phyloP scores from a whole-genome alignment of 495 filamentous ascomycete species.

The Annulohypoxylon maeteangense region DNA sequence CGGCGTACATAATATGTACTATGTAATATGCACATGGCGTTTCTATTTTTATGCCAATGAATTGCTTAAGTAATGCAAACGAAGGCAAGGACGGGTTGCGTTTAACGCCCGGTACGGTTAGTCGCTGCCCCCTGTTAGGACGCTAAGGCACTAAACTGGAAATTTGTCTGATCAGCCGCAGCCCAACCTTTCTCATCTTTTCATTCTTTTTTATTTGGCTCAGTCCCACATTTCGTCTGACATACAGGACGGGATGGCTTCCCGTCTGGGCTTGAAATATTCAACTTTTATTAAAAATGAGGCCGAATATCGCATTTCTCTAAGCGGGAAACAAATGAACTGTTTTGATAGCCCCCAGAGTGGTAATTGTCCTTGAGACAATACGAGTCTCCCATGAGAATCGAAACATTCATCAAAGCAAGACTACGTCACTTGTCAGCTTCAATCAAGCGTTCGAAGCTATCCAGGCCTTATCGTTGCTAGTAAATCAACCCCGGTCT shows the following conservation, averaged over 20 bases:
- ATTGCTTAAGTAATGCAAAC: slow-evolving; percentile 24
- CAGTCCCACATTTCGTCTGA: slow-evolving; percentile 36
- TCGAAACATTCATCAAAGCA: slow-evolving; percentile 9
- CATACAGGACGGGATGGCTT: slow-evolving; percentile 19
- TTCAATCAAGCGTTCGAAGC: slow-evolving; percentile 3
- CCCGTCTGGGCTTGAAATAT: slow-evolving; percentile 9
- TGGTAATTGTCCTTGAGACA: slow-evolving; percentile 4
- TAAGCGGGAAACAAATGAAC: background rate
- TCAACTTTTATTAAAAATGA: slow-evolving; percentile 21
- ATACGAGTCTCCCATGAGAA: background rate
- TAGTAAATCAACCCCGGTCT: slow-evolving; percentile 26
- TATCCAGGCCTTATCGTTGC: background rate
- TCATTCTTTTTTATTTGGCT: slow-evolving; percentile 28
- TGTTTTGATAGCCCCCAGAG: background rate
- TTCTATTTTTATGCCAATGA: slow-evolving; percentile 33
- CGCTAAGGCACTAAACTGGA: slow-evolving; percentile 9
- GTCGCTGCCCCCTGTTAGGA: background rate
- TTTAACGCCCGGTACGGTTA: background rate
- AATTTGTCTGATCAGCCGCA: slow-evolving; percentile 39
- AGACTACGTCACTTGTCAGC: slow-evolving; percentile 11
- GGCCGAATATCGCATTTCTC: slow-evolving; percentile 14
- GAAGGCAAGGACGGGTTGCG: background rate
- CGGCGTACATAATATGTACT: background rate
- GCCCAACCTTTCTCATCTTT: slow-evolving; percentile 18
- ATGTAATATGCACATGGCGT: background rate